These are phyloP conservation scores for Backusella australiensis DNA, from an alignment of 192 early-diverging fungal species.

Conservation along the genomic window DNA sequence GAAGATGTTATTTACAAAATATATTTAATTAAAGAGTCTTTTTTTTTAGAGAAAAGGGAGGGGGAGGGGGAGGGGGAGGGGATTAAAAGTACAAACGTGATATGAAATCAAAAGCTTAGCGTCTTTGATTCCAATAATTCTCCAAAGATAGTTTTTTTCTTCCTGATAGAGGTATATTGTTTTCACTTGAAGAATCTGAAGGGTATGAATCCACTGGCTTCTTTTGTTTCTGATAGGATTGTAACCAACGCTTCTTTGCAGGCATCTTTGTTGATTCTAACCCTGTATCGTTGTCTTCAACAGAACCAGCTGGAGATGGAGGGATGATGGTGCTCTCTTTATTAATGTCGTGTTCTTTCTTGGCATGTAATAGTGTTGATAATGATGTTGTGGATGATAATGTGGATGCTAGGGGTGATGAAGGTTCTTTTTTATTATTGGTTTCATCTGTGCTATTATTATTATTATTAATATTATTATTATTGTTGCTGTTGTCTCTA, in stretches of 20 bases:
- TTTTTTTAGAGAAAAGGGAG: background rate
- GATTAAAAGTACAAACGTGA: background rate
- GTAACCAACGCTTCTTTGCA: background rate
- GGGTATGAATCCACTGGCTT: background rate
- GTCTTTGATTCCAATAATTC: background rate
- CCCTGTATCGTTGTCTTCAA: background rate
- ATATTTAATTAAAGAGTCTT: background rate
- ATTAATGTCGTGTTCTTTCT: background rate
- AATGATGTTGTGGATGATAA: background rate
- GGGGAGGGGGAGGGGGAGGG: background rate
- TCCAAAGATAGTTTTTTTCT: conserved; percentile 2
- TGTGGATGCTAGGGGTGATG: background rate
- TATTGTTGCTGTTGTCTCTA: background rate
- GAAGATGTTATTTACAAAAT: background rate
- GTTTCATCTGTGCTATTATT: background rate
- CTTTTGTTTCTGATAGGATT: background rate
- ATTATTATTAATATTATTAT: no score
- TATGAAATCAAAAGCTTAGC: background rate
- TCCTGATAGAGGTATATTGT: conserved; percentile 2
- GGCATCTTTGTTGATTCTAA: background rate
- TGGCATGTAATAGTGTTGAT: background rate
- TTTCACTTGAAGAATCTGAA: conserved; percentile 3
- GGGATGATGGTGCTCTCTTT: background rate
- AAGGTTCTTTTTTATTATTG: background rate
- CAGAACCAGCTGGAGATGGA: background rate